These are phyloP conservation scores for Silene conica DNA, from an alignment of 148 eudicot genomes.

Conservation along the genomic window DNA sequence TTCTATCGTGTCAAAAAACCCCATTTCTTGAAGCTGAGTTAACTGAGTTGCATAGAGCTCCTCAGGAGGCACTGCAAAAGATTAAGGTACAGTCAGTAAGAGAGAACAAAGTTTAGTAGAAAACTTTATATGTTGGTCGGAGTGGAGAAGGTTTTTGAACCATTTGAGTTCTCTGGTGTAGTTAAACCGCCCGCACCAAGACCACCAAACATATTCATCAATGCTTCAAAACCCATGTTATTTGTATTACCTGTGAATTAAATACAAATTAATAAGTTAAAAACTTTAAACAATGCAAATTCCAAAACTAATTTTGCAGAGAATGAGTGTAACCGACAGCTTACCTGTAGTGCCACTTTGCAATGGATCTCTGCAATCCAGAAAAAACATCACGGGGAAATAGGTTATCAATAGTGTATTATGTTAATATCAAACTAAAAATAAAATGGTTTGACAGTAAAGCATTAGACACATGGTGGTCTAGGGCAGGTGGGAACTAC, in stretches of 20 bases:
- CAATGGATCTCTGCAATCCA: conserved; percentile 52
- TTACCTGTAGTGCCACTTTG: conserved; percentile 67
- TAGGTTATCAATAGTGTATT: too few relatives aligned
- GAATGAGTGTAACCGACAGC: neutral
- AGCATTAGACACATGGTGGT: too few relatives aligned
- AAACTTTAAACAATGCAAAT: neutral
- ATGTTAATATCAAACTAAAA: too few relatives aligned
- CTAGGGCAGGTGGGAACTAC: neutral
- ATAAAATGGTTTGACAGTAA: too few relatives aligned
- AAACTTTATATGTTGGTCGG: neutral
- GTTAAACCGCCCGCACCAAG: conserved; percentile 76
- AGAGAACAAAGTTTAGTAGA: neutral
- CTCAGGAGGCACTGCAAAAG: conserved; percentile 73
- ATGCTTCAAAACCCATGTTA: conserved; percentile 54
- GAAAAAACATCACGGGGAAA: neutral
- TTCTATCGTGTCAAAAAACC: conserved; percentile 80
- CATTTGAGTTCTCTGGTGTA: conserved; percentile 49
- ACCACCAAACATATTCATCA: conserved; percentile 94
- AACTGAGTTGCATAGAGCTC: conserved; percentile 90
- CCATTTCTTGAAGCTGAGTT: conserved; percentile 94
- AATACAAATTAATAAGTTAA: neutral
- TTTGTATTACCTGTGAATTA: conserved; percentile 53
- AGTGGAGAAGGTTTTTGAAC: conserved; percentile 25
- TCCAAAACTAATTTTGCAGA: conserved; percentile 4
- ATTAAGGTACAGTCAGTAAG: neutral